Evolutionary conservation across 768 basidiomycete species (phyloP), one percentile per base, ranked within the genome.

Genomic region (Rhizopogon vulgaris): DNA sequence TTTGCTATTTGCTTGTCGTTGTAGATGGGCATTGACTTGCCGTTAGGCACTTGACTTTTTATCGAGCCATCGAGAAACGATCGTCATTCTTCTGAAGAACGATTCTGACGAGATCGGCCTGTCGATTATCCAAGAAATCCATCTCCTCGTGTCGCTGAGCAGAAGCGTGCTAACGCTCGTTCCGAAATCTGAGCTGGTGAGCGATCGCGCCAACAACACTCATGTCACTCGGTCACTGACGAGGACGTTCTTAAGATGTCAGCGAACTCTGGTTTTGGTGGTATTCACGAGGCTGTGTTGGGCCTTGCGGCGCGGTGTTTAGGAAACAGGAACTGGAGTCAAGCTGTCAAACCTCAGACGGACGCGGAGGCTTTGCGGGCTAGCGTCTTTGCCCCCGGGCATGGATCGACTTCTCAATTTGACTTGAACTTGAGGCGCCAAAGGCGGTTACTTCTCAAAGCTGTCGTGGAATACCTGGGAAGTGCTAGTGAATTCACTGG

Each of bases 31-130:
- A 36, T 41, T 34, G n/a, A 47, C n/a, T 38, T 56, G 38, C 51
- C 17, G 27, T 38, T 36, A 93, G 89, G 85, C 85, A 3, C 67
- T 90, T 49, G 84, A 88, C 47, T 94, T 97, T 71, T 63, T 97
- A 37, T 78, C 83, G 6, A 83, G 76, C 41, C 95, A 98, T 60
- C 78, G 87, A 17, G 86, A 94, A 47, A 91, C 93, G 0, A 76
- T 95, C 52, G 75, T 89, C 15, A 85, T 90, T 52, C 73, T 95
- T 32, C 75, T 98, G 0, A 86, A 90, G 63, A 88, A 87, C 51
- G 82, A 87, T 40, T 72, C 78, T 3, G 77, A 83, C 17, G 73
- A 78, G 38, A 73, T 84, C 14, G 80, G 84, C 1, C 61, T 87
- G 12, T 73, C 84, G 2, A 75, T 84, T 2, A 69, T 97, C 11